These are phyloP conservation scores for Silene coronaria DNA, from an alignment of 179 eudicot genomes.

Conservation along the genomic window DNA sequence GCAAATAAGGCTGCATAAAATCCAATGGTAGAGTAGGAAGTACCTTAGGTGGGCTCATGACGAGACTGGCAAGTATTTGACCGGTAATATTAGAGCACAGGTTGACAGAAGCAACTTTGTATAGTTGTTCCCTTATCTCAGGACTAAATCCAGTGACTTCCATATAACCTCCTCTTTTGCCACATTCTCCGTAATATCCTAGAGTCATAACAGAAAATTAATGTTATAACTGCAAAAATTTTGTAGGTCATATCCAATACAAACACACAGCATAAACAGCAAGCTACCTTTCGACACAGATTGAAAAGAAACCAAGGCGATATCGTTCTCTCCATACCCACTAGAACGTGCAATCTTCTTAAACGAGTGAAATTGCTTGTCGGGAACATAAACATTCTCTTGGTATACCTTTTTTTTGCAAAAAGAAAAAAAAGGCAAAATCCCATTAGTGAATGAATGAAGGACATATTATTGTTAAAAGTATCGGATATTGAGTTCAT, in stretches of 20 bases:
- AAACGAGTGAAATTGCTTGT: conserved; percentile 83
- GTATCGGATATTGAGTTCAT: neutral
- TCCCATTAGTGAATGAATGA: neutral
- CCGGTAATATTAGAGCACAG: conserved; percentile 89
- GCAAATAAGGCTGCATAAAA: too few species aligned
- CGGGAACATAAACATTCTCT: conserved; percentile 80
- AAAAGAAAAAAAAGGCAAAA: neutral
- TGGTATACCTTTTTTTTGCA: conserved; percentile 73
- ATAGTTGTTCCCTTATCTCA: conserved; percentile 79
- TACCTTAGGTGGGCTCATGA: conserved; percentile 98
- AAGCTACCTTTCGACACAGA: conserved; percentile 87
- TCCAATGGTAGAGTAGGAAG: neutral
- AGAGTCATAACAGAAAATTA: conserved; percentile 10
- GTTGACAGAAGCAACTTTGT: conserved; percentile 92
- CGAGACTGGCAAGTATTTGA: conserved; percentile 89
- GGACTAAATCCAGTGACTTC: conserved; percentile 86
- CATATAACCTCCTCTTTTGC: conserved; percentile 97
- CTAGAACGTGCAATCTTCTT: conserved; percentile 84
- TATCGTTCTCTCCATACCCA: conserved; percentile 78
- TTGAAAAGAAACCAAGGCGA: conserved; percentile 73
- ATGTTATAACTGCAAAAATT: neutral
- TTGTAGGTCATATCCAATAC: neutral
- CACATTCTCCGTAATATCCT: conserved; percentile 98
- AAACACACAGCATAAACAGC: neutral
- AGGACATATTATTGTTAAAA: neutral